phyloP scores from a whole-genome alignment of 345 rosid genomes.

The Gossypium raimondii region DNA sequence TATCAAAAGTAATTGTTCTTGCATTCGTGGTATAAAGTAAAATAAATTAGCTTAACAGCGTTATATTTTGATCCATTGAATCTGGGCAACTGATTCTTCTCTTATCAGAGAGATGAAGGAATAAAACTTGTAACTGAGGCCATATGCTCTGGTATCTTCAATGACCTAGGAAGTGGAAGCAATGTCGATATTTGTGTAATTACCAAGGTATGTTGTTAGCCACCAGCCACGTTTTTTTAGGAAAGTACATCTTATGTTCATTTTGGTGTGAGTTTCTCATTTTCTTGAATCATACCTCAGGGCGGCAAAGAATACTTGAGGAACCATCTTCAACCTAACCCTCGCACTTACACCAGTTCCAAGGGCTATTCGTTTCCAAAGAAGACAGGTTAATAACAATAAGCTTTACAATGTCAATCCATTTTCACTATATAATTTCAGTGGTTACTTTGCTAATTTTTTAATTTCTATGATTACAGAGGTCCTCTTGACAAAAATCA shows the following conservation, averaged over 20 bases:
- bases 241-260: background rate
- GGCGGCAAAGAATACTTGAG: conserved; percentile 69
- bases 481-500: conserved; percentile 66
- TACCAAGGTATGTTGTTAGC: conserved; percentile 52
- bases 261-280: conserved; percentile 4
- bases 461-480: conserved; percentile 38
- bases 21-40: background rate
- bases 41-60: background rate
- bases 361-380: conserved; percentile 63
- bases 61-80: background rate
- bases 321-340: conserved; percentile 77
- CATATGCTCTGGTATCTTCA: conserved; percentile 74
- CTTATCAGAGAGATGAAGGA: conserved; percentile 69
- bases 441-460: background rate
- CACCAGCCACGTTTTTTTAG: background rate
- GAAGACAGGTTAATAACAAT: conserved; percentile 51
- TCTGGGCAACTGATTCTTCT: background rate
- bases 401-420: background rate
- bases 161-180: conserved; percentile 88
- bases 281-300: conserved; percentile 31
- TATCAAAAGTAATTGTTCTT: background rate
- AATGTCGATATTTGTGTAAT: conserved; percentile 87
- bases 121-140: conserved; percentile 64
- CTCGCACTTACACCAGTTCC: conserved; percentile 54
- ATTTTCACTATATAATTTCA: background rate